Evolutionary conservation across 1,284 basidiomycete species (phyloP).

Genomic region (Boletus sp.): DNA sequence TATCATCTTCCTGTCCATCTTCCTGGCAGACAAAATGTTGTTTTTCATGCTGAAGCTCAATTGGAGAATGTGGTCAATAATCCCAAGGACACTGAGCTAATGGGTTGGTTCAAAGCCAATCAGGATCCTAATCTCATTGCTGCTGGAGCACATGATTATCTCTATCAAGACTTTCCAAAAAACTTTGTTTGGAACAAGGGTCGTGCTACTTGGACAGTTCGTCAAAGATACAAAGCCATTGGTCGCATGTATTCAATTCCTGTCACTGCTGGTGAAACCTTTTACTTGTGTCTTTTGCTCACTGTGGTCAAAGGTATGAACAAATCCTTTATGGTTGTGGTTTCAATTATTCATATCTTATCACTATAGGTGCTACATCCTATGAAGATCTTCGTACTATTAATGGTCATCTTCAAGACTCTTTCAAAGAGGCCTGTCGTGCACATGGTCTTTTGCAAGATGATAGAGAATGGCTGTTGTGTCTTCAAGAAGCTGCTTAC

Average conservation of each 20-base stretch:
- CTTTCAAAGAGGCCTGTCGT: slow-evolving; percentile 31
- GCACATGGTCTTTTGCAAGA: slow-evolving; percentile 36
- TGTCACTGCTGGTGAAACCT: slow-evolving; percentile 30
- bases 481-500: slow-evolving; percentile 32
- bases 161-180: slow-evolving; percentile 43
- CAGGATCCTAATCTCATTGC: slow-evolving; percentile 21
- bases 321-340: too few species aligned
- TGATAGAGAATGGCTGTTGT: slow-evolving; percentile 35
- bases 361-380: slow-evolving; percentile 22
- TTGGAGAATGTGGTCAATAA: slow-evolving; percentile 17
- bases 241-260: slow-evolving; percentile 33
- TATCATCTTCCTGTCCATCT: slow-evolving; percentile 17
- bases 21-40: slow-evolving; percentile 33
- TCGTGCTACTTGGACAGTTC: not conserved
- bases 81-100: slow-evolving; percentile 27
- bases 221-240: slow-evolving; percentile 23
- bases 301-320: slow-evolving; percentile 27
- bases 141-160: slow-evolving; percentile 27
- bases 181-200: slow-evolving; percentile 19
- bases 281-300: slow-evolving; percentile 36
- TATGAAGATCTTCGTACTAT: slow-evolving; percentile 32
- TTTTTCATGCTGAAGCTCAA: slow-evolving; percentile 28
- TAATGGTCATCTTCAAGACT: slow-evolving; percentile 13
- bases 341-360: not conserved
- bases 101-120: slow-evolving; percentile 43